Percentiles rank a stretch among this genome's conserved stretches.
phyloP scores from a whole-genome alignment of 768 basidiomycete genomes.

The Boletellus sp. region DNA sequence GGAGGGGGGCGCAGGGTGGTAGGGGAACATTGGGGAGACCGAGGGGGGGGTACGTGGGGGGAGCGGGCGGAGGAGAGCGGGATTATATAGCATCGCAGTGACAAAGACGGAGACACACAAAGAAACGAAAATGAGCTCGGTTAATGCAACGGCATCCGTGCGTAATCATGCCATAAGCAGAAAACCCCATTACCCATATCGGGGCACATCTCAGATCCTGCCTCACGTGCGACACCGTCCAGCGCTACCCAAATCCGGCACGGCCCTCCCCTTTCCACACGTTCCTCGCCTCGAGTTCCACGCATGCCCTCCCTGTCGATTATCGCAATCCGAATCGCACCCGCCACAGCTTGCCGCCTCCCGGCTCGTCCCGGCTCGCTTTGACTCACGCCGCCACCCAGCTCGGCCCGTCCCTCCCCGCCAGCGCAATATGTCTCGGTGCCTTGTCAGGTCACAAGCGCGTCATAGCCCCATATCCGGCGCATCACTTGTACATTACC shows the following conservation, averaged over 20 bases:
- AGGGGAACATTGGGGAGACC: conserved; percentile 11
- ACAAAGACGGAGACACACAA: conserved; percentile 31
- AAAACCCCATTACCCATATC: conserved; percentile 13
- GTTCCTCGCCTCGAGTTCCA: conserved; percentile 31
- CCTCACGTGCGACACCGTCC: conserved; percentile 24
- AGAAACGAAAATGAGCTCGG: conserved; percentile 26
- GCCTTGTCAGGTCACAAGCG: conserved; percentile 2
- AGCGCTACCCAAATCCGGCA: conserved; percentile 8
- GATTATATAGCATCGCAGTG: conserved; percentile 29
- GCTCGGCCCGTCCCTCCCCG: conserved; percentile 9
- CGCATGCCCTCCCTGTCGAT: conserved; percentile 26
- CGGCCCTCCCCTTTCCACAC: conserved; percentile 17
- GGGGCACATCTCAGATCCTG: conserved; percentile 30
- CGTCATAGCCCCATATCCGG: neutral
- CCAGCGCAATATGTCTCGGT: conserved; percentile 14
- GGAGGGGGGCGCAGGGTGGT: conserved; percentile 18
- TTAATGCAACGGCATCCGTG: conserved; percentile 21
- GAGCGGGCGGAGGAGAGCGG: conserved; percentile 19
- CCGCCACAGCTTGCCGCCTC: neutral
- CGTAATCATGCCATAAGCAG: conserved; percentile 30
- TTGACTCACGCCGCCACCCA: conserved; percentile 14
- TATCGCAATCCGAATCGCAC: conserved; percentile 28
- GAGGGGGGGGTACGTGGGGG: neutral
- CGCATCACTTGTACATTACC: neutral
- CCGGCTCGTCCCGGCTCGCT: conserved; percentile 2